Base-by-base conservation (phyloP, 768 basidiomycete species). In the Ephemerocybe angulata region DNA sequence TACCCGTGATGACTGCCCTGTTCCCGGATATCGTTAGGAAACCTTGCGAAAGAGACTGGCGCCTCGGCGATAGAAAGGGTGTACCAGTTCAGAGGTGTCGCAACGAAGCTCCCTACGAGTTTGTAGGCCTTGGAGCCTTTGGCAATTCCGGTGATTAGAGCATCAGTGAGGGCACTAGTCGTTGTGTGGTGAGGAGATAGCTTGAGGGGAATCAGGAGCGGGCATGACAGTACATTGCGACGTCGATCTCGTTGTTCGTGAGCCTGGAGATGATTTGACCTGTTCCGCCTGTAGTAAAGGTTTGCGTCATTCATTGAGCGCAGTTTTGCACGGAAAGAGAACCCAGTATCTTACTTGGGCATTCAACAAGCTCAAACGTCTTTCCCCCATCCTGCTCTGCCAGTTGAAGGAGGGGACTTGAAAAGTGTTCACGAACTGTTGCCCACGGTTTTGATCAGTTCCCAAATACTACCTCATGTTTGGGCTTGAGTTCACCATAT, bases 1-100 rank as follows among this genome's bases (percentile, higher is more conserved):
- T 85, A 17, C 94, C 93, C 11, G 93, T 88, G 59, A 92, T 87
- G n/a, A 98, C 90, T 1, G 93, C 96, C 95, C 95, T 90, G 55
- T n/a, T n/a, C n/a, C n/a, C n/a, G n/a, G n/a, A n/a, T n/a, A n/a
- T n/a, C n/a, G n/a, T n/a, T n/a, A n/a, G n/a, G n/a, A n/a, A n/a
- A n/a, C n/a, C n/a, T n/a, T n/a, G n/a, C n/a, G n/a, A n/a, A n/a
- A n/a, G n/a, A 37, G 35, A 61, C 1, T 51, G 43, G 28, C 43
- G 28, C 17, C 5, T 21, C 2, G 12, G 17, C 2, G 41, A n/a
- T 15, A 22, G 41, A 13, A 10, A 10, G 41, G 43, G 33, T 74
- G 48, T 58, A 85, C 94, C 93, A 98, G 73, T 91, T 87, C 40
- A 98, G 73, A 1, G 94, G 90, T 3, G 91, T 90, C 1, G 82